phyloP scores from a whole-genome alignment of 1,139 yeast genomes.

The Suhomyces panamericanus region DNA sequence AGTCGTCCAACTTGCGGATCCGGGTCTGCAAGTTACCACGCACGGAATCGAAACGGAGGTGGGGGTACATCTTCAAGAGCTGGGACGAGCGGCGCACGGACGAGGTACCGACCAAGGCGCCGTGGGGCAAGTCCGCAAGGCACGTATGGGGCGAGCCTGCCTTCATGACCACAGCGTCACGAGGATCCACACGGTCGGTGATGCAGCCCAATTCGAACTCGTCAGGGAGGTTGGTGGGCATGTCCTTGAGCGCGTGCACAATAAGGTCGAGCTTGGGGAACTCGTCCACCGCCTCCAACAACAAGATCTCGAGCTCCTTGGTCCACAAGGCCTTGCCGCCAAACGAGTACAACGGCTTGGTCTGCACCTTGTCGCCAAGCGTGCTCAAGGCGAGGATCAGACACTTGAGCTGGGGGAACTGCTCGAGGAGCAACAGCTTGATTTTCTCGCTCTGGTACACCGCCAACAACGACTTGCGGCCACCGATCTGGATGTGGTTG shows the following conservation, averaged over 20 bases:
- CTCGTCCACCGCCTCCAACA: constrained; percentile 61
- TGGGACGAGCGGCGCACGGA: constrained; percentile 89
- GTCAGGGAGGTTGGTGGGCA: constrained; percentile 90
- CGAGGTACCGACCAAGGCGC: constrained; percentile 90
- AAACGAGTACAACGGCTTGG: constrained; percentile 85
- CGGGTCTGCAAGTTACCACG: constrained; percentile 90
- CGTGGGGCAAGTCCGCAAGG: constrained; percentile 75
- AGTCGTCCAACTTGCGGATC: constrained; percentile 65
- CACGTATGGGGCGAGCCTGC: constrained; percentile 59
- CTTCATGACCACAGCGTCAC: constrained; percentile 91
- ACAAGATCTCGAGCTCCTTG: constrained; percentile 80
- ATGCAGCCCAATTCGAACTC: constrained; percentile 90
- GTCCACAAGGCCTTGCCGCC: constrained; percentile 98
- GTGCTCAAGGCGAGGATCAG: constrained; percentile 82
- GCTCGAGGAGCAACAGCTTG: constrained; percentile 54
- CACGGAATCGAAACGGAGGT: constrained; percentile 62
- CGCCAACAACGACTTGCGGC: constrained; percentile 85
- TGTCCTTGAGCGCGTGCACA: constrained; percentile 91
- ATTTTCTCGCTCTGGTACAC: constrained; percentile 82
- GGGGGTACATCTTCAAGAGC: constrained; percentile 42
- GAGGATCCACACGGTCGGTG: constrained; percentile 81
- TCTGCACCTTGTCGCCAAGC: constrained; percentile 84
- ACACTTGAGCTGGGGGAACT: constrained; percentile 58
- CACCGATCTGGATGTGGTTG: constrained; percentile 64
- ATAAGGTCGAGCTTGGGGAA: constrained; percentile 78